A percentile compares a stretch with the other conserved stretches of the same genome.
phyloP scores from a whole-genome alignment of 345 rosid genomes.

The Lepidium africanum region DNA sequence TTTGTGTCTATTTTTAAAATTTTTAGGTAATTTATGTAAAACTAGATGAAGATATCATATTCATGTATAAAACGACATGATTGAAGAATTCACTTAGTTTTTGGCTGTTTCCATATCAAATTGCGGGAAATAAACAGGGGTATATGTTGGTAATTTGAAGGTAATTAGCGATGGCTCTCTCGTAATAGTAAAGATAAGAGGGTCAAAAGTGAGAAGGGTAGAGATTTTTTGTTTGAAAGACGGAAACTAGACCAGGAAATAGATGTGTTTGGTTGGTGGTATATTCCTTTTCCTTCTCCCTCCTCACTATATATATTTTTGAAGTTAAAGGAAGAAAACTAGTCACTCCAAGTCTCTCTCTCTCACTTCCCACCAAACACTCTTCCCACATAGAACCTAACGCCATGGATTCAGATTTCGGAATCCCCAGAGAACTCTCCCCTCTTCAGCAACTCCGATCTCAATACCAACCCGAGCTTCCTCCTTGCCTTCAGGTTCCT shows the following conservation, averaged over 20 bases:
- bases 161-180: background rate
- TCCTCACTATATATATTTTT: constrained; percentile 7
- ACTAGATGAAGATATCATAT: too few relatives aligned
- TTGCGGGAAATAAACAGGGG: background rate
- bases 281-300: constrained; percentile 10
- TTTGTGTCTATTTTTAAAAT: too few relatives aligned
- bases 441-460: constrained; percentile 78
- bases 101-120: too few relatives aligned
- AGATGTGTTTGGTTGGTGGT: constrained; percentile 12
- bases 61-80: too few relatives aligned
- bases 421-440: constrained; percentile 89
- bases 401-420: constrained; percentile 91
- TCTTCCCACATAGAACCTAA: background rate
- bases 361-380: constrained; percentile 11
- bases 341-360: constrained; percentile 14
- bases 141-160: background rate
- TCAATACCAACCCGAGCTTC: constrained; percentile 70
- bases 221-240: background rate
- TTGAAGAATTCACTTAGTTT: too few relatives aligned
- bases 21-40: too few relatives aligned
- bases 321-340: background rate
- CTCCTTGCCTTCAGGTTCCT: constrained; percentile 90
- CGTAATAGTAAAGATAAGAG: too few relatives aligned
- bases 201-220: background rate
- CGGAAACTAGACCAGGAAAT: background rate